phyloP scores from a whole-genome alignment of 2,329 filamentous ascomycete species.

The Aspergillus carbonarius region DNA sequence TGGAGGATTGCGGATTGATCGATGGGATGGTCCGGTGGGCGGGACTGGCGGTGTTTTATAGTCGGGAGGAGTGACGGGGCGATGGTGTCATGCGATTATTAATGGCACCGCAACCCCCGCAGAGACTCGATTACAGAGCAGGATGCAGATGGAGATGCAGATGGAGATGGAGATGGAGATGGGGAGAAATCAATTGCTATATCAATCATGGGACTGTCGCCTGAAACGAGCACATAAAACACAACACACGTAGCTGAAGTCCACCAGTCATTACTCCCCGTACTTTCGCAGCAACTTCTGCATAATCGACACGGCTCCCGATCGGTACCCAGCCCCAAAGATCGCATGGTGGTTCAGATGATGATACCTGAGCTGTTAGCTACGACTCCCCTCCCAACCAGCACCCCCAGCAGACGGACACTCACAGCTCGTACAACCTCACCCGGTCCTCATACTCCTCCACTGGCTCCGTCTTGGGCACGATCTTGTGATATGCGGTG shows the following conservation, averaged over 20 bases:
- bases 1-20: constrained; percentile 21
- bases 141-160: neutral
- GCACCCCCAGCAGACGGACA: constrained; percentile 24
- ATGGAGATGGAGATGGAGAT: neutral
- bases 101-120: constrained; percentile 2
- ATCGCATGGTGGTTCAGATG: constrained; percentile 85
- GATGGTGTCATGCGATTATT: constrained; percentile 14
- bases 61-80: neutral
- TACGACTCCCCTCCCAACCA: neutral
- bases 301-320: constrained; percentile 78
- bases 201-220: neutral
- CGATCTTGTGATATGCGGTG: constrained; percentile 71
- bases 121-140: neutral
- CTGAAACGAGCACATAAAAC: neutral
- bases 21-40: neutral
- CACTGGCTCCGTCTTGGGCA: constrained; percentile 76
- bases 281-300: constrained; percentile 71
- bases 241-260: neutral
- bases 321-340: constrained; percentile 77
- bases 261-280: constrained; percentile 34
- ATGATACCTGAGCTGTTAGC: constrained; percentile 64
- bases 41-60: neutral
- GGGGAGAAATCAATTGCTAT: neutral
- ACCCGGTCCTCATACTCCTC: constrained; percentile 85
- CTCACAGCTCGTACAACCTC: constrained; percentile 76